phyloP scores from a whole-genome alignment of 495 filamentous ascomycete species.

The Talaromyces proteolyticus region DNA sequence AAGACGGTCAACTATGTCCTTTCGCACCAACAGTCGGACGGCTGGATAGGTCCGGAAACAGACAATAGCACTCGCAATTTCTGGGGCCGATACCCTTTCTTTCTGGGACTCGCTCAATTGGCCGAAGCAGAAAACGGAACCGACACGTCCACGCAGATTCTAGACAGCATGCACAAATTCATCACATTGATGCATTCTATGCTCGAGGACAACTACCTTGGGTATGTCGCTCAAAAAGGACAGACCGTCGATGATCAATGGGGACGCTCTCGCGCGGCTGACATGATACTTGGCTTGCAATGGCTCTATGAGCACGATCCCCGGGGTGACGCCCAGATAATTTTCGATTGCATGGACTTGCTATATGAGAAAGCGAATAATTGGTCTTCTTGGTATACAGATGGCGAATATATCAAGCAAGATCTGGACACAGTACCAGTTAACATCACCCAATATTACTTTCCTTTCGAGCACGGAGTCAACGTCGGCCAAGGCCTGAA shows the following conservation, averaged over 20 bases:
- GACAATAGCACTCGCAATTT: constrained; percentile 35
- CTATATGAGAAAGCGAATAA: constrained; percentile 30
- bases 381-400: constrained; percentile 39
- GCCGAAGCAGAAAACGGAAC: constrained; percentile 25
- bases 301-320: constrained; percentile 50
- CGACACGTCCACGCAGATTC: constrained; percentile 13
- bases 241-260: constrained; percentile 36
- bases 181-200: constrained; percentile 34
- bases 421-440: constrained; percentile 32
- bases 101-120: constrained; percentile 46
- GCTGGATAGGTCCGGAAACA: constrained; percentile 58
- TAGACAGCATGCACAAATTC: constrained; percentile 28
- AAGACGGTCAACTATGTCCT: constrained; percentile 44
- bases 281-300: constrained; percentile 46
- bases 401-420: constrained; percentile 27
- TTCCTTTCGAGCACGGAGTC: constrained; percentile 39
- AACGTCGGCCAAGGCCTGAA: constrained; percentile 47
- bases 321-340: constrained; percentile 16
- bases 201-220: constrained; percentile 45
- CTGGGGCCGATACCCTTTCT: constrained; percentile 49
- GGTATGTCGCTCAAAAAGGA: constrained; percentile 35
- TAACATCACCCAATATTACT: constrained; percentile 17
- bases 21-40: constrained; percentile 45
- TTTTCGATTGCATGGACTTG: constrained; percentile 41
- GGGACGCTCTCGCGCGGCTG: constrained; percentile 41